Evolutionary conservation across 495 filamentous ascomycete species (phyloP), one percentile per base, ranked within the genome.

Genomic region (Aspergillus egyptiacus): DNA sequence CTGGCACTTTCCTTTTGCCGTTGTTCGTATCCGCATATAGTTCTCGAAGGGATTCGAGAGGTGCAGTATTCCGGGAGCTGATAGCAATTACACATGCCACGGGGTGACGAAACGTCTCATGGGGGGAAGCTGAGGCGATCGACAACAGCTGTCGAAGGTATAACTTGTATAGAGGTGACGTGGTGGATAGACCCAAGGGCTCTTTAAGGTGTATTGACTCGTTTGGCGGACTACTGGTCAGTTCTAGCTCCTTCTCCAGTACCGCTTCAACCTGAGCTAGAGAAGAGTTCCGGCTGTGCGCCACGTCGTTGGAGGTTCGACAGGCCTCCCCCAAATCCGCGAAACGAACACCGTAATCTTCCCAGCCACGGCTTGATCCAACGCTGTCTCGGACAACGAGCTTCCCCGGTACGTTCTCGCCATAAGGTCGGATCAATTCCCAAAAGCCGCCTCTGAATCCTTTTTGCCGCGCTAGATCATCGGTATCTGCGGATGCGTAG

Each of bases 1-100:
- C 69, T 1, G 93, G 91, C 50, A 90, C 60, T 36, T 77, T 69
- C 51, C 72, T 75, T 36, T 80, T 76, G 1, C 88, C 87, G 28
- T 75, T 75, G 36, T 75, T 85, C 13, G 89, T 90, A 43, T 86
- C 81, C 6, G 70, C 74, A 58, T 97, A 98, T 6, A 98, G 72
- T 48, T 80, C 81, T 22, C 90, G 73, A 24, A 98, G 72, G 15
- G 88, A 82, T 57, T 96, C 89, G 40, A 96, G 85, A 0, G 93
- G 90, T 3, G 79, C 67, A 10, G 75, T 72, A 53, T 89, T 91
- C 50, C 87, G 77, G 5, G 91, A 95, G 63, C 89, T 95, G 51
- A 97, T 94, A 4, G 91, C 87, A 61, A 97, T 91, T 15, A 97
- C 80, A 64, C 89, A 90, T n/a, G 94, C 90, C 4, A 96, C 90